Evolutionary conservation across 441 rosid genomes (phyloP).

Genomic region (Gossypium trilobum): DNA sequence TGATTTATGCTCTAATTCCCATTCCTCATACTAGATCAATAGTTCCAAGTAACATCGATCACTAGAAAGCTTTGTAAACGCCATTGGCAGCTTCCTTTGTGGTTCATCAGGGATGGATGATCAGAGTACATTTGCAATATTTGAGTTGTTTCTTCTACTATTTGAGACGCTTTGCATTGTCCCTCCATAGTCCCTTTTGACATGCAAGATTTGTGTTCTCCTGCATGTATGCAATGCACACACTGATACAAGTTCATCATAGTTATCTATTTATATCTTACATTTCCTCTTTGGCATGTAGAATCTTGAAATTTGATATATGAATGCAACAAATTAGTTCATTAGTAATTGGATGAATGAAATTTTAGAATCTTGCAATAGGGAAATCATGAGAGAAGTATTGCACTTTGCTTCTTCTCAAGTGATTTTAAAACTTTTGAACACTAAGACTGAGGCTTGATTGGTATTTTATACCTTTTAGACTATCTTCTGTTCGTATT

Average conservation of each 20-base stretch:
- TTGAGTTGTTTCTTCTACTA: background rate
- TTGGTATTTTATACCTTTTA: background rate
- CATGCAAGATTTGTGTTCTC: background rate
- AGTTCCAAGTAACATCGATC: too few relatives aligned
- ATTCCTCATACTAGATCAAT: too few relatives aligned
- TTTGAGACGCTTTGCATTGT: background rate
- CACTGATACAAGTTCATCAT: background rate
- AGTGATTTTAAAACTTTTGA: conserved; percentile 4
- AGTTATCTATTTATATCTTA: background rate
- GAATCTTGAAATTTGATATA: background rate
- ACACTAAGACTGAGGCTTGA: background rate
- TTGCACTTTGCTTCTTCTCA: background rate
- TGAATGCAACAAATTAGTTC: background rate
- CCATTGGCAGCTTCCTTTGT: too few relatives aligned
- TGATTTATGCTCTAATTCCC: too few relatives aligned
- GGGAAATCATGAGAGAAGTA: background rate
- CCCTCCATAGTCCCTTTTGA: background rate
- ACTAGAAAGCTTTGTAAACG: too few relatives aligned
- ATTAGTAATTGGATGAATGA: background rate
- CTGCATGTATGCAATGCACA: background rate
- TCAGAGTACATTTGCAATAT: background rate
- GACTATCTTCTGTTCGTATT: background rate
- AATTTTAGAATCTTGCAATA: background rate
- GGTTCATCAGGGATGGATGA: too few relatives aligned
- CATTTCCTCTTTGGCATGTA: background rate